Percentiles rank a stretch among this genome's conserved stretches.
These are phyloP conservation scores for Taphrina betulina DNA, from an alignment of 1,139 yeast genomes.

Conservation along the genomic window DNA sequence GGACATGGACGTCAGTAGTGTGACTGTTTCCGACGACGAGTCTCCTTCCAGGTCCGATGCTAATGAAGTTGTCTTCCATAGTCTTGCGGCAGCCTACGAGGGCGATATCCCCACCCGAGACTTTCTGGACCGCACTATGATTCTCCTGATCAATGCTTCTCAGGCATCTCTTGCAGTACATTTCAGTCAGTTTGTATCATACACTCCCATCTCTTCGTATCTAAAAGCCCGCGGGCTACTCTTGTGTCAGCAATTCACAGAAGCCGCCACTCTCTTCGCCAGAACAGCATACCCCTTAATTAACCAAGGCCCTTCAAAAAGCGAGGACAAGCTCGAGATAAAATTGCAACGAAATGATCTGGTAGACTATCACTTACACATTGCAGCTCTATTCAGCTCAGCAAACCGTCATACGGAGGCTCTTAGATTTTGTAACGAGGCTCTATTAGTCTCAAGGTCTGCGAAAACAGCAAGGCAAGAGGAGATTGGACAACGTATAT, in stretches of 20 bases:
- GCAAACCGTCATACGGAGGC: slow-evolving; percentile 1
- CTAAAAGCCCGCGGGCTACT: slow-evolving; percentile 15
- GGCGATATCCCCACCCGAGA: slow-evolving; percentile 7
- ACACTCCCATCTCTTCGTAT: slow-evolving; percentile 3
- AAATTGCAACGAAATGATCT: slow-evolving; percentile 3
- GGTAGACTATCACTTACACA: slow-evolving; percentile 11
- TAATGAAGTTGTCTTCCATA: not conserved
- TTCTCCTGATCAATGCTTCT: not conserved
- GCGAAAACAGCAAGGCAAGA: not conserved
- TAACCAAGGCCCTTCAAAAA: not conserved
- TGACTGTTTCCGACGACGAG: not conserved
- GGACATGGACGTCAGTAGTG: no score
- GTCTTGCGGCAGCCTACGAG: slow-evolving; percentile 1
- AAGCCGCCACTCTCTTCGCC: slow-evolving; percentile 16
- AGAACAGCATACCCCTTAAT: slow-evolving; percentile 6
- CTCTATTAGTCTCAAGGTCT: not conserved
- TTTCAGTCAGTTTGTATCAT: slow-evolving; percentile 1
- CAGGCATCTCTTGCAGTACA: slow-evolving; percentile 3
- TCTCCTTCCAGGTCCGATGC: not conserved
- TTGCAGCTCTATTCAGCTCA: slow-evolving; percentile 8
- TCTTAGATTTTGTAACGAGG: slow-evolving; percentile 17
- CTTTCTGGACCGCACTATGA: slow-evolving; percentile 14
- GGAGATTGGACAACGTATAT: slow-evolving; percentile 1
- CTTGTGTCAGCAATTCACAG: not conserved
- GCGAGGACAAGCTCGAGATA: not conserved